Conservation (phyloP, 768 basidiomycete species). For the Lactifluus hygrophoroides region DNA sequence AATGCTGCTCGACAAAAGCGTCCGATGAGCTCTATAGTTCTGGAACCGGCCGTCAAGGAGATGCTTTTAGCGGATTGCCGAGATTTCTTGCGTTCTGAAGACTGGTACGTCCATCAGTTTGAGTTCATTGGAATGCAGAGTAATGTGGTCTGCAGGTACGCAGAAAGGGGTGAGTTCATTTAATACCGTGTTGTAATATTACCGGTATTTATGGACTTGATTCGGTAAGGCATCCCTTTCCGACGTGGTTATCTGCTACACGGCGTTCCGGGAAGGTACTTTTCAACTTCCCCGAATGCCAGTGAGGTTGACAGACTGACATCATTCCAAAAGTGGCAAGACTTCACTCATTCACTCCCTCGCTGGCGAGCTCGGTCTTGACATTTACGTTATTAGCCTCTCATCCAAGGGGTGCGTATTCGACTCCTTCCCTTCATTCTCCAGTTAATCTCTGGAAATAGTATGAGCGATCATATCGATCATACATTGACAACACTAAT, state of each 20-base stretch:
- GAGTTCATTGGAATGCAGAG: constrained; percentile 10
- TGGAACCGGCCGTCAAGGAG: constrained; percentile 84
- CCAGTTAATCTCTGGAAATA: constrained; percentile 26
- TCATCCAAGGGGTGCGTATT: constrained; percentile 71
- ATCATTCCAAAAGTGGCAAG: constrained; percentile 51
- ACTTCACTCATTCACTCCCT: constrained; percentile 81
- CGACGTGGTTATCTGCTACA: constrained; percentile 78
- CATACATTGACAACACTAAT: constrained; percentile 80
- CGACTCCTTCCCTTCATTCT: constrained; percentile 3
- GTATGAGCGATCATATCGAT: constrained; percentile 91
- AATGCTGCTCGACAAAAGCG: constrained; percentile 84
- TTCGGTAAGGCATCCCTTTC: constrained; percentile 67
- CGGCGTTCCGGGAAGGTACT: constrained; percentile 77
- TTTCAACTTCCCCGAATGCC: background rate
- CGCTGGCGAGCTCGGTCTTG: constrained; percentile 76
- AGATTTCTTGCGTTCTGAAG: constrained; percentile 76
- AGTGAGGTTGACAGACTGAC: constrained; percentile 11
- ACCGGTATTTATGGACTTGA: background rate
- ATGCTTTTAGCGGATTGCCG: constrained; percentile 85
- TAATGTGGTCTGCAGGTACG: constrained; percentile 52
- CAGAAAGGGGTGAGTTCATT: constrained; percentile 62
- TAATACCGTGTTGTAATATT: background rate
- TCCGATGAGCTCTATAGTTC: constrained; percentile 87
- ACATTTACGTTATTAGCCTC: constrained; percentile 86
- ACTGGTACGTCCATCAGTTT: constrained; percentile 51